Base-by-base conservation (phyloP, 148 eudicot species). In the Rheum nobile region DNA sequence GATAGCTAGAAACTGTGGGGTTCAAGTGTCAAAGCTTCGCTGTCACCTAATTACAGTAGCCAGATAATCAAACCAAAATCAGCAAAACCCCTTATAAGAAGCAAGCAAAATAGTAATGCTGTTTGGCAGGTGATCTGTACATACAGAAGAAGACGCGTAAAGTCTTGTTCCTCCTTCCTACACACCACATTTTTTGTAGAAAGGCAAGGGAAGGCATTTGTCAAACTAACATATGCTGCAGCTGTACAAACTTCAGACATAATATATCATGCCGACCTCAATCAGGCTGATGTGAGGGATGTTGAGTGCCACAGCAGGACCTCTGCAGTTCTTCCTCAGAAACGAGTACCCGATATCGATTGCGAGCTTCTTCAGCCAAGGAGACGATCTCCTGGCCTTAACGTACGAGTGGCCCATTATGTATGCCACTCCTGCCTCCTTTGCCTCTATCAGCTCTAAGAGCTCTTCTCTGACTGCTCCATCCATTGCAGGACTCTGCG, bases 281-380 rank as follows among this genome's bases (percentile, higher is more conserved):
- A 93, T 89, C 72, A 93, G 92, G 81, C 98, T 93, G 55, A 93
- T 93, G 79, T 93, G 98, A 74, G 98, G 97, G 55, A 93, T 91
- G 77, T 93, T 86, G 38, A 93, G 97, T 0, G 91, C 97, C 72
- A 93, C 98, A 0, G 95, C 75, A 24, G 97, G 97, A 12, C 98
- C 98, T 79, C 98, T 81, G 86, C 97, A 91, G 72, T 93, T 91
- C 84, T 93, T 93, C 71, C 95, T 85, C 12, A 93, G 92, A 75
- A 93, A 93, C 0, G 95, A 89, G 77, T 93, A 93, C 6, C 90
- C 95, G 4, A 91, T 88, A 74, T 93, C 98, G 44, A 93, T 88
- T 1, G 88, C 92, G 21, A 93, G 76, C 82, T 86, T 93, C 57
- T 93, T 91, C 76, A 93, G 70, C 59, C 77, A 89, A 13, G 88